phyloP scores from a whole-genome alignment of 1,284 basidiomycete species.

The Naganishia sp. region DNA sequence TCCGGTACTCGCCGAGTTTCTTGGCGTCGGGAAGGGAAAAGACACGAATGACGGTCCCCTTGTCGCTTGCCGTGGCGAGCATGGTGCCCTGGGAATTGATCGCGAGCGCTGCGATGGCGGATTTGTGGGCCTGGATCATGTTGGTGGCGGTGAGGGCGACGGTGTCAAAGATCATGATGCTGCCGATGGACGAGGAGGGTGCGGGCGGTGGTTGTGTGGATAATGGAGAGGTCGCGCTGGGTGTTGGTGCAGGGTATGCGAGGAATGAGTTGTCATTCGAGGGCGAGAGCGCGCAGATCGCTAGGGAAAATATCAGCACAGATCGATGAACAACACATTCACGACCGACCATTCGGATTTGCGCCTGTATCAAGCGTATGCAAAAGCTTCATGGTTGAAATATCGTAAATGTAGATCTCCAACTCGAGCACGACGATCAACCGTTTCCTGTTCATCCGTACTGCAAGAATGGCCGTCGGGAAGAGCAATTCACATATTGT shows the following conservation, averaged over 20 bases:
- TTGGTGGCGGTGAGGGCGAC: constrained; percentile 87
- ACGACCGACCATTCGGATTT: no score
- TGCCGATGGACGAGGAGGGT: constrained; percentile 61
- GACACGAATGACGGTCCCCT: constrained; percentile 95
- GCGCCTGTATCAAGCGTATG: constrained; percentile 97
- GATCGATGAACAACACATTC: no score
- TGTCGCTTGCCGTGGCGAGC: constrained; percentile 90
- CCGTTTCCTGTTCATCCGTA: constrained; percentile 95
- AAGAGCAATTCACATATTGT: constrained; percentile 99
- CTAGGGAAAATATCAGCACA: constrained; percentile 53
- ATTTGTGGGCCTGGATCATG: constrained; percentile 95
- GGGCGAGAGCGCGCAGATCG: constrained; percentile 90
- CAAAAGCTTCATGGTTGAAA: constrained; percentile 94
- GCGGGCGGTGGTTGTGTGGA: constrained; percentile 57
- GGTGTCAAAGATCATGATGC: constrained; percentile 91
- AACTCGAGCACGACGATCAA: constrained; percentile 92
- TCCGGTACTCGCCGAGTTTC: constrained; percentile 90
- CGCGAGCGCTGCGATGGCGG: constrained; percentile 82
- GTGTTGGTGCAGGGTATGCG: constrained; percentile 91
- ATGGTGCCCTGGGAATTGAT: constrained; percentile 86
- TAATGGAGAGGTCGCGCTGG: constrained; percentile 70
- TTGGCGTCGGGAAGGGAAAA: constrained; percentile 89
- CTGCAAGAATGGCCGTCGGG: constrained; percentile 90
- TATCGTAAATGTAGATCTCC: constrained; percentile 99
- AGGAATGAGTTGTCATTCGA: constrained; percentile 95